Base-by-base conservation (phyloP, 176 grass and related monocot genomes). In the Oryza punctata region DNA sequence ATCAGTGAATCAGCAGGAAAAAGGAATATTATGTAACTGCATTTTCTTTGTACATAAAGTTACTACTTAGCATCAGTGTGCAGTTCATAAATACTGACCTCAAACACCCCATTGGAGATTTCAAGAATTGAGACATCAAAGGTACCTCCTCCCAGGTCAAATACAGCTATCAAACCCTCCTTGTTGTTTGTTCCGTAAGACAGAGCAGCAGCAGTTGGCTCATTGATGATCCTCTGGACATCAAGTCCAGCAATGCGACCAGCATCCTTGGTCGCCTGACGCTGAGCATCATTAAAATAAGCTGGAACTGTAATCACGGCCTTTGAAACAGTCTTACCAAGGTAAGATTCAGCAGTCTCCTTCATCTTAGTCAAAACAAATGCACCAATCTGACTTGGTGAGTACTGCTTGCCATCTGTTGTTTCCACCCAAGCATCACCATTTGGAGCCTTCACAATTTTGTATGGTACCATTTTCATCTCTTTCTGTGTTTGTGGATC, bases 381-480 rank as follows among this genome's bases (percentile, higher is more conserved):
- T 32, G 78, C 85, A 61, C 78, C 85, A 24, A 87, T 80, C 46
- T 87, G 77, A 63, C 85, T 87, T 2, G 85, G 78, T 24, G 78
- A 81, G 37, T 75, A 87, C 70, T 87, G 85, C 33, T 81, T 63
- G 18, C 71, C 71, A 57, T 76, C 78, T 57, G 66, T 81, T 61
- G 70, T 64, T 87, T 87, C 85, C 68, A 63, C 85, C 85, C 85
- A 87, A 24, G 85, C 85, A 26, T 87, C 85, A 30, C 85, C 85
- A 69, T 87, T 87, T 26, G 85, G 45, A 44, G 78, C 85, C 75
- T 61, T 78, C 12, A 78, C 75, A 23, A 85, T 85, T 50, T 85
- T 70, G 49, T 46, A 85, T 33, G 83, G 75, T 16, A 87, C 85
- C 85, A 81, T 87, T 61, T 87, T 87, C 78, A 87, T 81, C 59